Evolutionary conservation across 2,329 filamentous ascomycete genomes (phyloP), one percentile per base, ranked within the genome.

Genomic region (Aulographum hederae): DNA sequence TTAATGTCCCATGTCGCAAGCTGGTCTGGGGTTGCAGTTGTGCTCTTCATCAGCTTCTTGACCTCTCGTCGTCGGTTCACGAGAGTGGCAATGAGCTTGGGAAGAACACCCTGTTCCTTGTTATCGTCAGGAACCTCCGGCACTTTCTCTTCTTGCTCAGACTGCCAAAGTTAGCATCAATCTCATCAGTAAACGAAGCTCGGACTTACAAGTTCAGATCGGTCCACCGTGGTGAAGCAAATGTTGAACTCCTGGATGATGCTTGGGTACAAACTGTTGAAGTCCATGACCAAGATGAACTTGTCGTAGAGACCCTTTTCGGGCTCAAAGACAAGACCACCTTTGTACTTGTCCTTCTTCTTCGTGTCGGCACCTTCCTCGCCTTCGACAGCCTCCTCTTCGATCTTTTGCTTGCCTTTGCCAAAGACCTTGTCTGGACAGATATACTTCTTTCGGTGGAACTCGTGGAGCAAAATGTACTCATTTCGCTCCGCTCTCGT

Each of bases 221-320:
- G 68, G 38, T 95, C 80, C 5, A 98, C 84, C 0, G 91, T 98
- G 2, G 89, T 98, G 56, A 98, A 98, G 61, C 91, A 98, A 43
- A 98, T 98, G 56, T 98, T 98, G 60, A 75, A 98, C 65, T 98
- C 91, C 49, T 98, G 91, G 38, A 98, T 98, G 47, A 98, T 95
- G 48, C 82, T 94, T 19, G 89, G 89, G 46, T 98, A 98, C 38
- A 98, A 64, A 45, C 85, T 94, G 67, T 98, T 98, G 64, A 98
- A 98, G 63, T 98, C 89, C 91, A 98, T 98, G 54, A 98, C 91
- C 34, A 98, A 69, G 33, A 98, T 79, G 53, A 91, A 94, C 57
- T 91, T 92, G 65, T 98, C 89, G 49, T 98, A 98, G 4, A 98
- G 67, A 13, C 91, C 89, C 54, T 86, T 94, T 52, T 95, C 85